A percentile compares a stretch with the other conserved stretches of the same genome.
Conservation (phyloP, 2,329 filamentous ascomycete species). For the Trichoderma sp. region DNA sequence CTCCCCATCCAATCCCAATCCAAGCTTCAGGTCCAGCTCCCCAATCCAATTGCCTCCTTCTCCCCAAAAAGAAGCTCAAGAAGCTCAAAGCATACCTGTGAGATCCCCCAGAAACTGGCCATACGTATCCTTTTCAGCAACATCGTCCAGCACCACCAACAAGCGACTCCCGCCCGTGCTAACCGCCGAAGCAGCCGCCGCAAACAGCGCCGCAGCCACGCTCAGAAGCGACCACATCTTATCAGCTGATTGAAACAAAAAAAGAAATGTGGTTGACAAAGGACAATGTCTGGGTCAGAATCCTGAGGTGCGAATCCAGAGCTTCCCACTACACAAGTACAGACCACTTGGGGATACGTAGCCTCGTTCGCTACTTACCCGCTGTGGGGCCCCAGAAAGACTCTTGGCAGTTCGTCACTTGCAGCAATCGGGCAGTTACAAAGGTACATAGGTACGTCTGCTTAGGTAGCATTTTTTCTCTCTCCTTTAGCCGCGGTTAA, state of each 20-base stretch:
- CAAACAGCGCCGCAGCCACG: conserved; percentile 64
- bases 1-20: background rate
- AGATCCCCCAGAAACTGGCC: conserved; percentile 76
- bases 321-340: background rate
- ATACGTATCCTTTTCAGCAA: conserved; percentile 76
- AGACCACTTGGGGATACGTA: conserved; percentile 35
- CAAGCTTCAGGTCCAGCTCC: conserved; percentile 23
- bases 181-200: conserved; percentile 67
- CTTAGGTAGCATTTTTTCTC: background rate
- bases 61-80: background rate
- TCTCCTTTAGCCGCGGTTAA: background rate
- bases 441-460: background rate
- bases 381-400: background rate
- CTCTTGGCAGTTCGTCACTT: conserved; percentile 8
- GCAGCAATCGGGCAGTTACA: background rate
- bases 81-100: conserved; percentile 49
- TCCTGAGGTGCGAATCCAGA: background rate
- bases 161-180: conserved; percentile 78
- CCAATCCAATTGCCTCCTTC: background rate
- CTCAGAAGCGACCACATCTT: conserved; percentile 75
- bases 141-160: conserved; percentile 82
- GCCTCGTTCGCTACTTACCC: conserved; percentile 27
- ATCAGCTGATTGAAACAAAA: no score
- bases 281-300: background rate
- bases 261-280: background rate